A percentile compares a stretch with the other conserved stretches of the same genome.
These are phyloP conservation scores for Claviceps monticola DNA, from an alignment of 2,329 filamentous ascomycete species.

Conservation along the genomic window DNA sequence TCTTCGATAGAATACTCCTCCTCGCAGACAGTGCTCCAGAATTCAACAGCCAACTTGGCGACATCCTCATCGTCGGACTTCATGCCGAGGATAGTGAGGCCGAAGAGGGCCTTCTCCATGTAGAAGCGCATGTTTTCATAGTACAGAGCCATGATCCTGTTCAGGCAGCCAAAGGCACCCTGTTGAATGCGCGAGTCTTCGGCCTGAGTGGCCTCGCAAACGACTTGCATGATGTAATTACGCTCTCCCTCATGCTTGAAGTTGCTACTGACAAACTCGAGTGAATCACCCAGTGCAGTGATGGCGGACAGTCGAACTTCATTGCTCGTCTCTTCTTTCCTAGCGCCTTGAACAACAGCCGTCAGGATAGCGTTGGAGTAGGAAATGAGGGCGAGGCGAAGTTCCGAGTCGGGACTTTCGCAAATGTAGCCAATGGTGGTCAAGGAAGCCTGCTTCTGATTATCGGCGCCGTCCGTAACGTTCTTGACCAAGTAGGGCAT, in stretches of 20 bases:
- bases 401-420: conserved; percentile 81
- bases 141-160: conserved; percentile 97
- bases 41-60: conserved; percentile 93
- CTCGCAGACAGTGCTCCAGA: conserved; percentile 99
- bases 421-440: conserved; percentile 98
- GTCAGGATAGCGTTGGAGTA: conserved; percentile 98
- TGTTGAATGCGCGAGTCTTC: conserved; percentile 84
- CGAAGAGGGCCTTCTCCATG: conserved; percentile 99
- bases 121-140: conserved; percentile 99
- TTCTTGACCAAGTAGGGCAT: conserved; percentile 84
- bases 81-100: conserved; percentile 95
- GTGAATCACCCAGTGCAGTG: conserved; percentile 83
- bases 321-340: conserved; percentile 84
- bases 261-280: conserved; percentile 95
- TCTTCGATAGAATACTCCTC: conserved; percentile 97
- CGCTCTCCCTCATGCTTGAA: conserved; percentile 98
- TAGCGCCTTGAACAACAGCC: conserved; percentile 90
- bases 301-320: conserved; percentile 91
- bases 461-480: conserved; percentile 71
- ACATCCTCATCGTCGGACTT: conserved; percentile 97
- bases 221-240: conserved; percentile 99
- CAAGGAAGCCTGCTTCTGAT: conserved; percentile 87
- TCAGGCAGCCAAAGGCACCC: conserved; percentile 90
- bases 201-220: conserved; percentile 96
- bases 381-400: conserved; percentile 63